phyloP scores from a whole-genome alignment of 2,329 filamentous ascomycete species.

The Ophiocordyceps camponoti-floridani region DNA sequence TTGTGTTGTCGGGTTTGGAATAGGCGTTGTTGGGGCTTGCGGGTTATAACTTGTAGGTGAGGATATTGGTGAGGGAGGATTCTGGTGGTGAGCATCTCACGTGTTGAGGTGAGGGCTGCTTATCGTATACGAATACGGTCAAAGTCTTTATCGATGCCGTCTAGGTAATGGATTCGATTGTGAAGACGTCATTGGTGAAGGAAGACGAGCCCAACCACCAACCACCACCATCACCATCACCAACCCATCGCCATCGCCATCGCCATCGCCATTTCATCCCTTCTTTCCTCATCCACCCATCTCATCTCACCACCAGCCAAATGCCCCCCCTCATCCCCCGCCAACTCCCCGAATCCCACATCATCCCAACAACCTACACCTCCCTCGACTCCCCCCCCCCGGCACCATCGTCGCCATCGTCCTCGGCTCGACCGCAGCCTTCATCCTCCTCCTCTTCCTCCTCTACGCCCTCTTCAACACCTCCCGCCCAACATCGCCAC shows the following conservation, averaged over 20 bases:
- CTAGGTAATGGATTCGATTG: no score
- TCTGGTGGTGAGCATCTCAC: no score
- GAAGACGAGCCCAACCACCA: no score
- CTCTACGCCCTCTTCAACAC: slow-evolving; percentile 29
- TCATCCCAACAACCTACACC: slow-evolving; percentile 18
- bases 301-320: background rate
- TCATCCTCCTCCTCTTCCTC: slow-evolving; percentile 33
- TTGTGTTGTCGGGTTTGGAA: slow-evolving; percentile 16
- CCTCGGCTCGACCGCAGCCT: slow-evolving; percentile 26
- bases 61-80: background rate
- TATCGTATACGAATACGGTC: no score
- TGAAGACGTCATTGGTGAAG: no score
- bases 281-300: background rate
- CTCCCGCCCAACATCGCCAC: no score
- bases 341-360: background rate
- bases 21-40: no score
- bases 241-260: no score
- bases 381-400: slow-evolving; percentile 21
- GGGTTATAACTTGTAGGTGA: no score
- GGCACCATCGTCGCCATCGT: slow-evolving; percentile 25
- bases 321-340: background rate
- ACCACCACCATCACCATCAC: no score
- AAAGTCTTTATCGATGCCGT: no score
- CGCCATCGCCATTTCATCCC: background rate
- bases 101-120: no score